Base-by-base conservation (phyloP, 2,329 filamentous ascomycete genomes). In the Penicillium sp. region DNA sequence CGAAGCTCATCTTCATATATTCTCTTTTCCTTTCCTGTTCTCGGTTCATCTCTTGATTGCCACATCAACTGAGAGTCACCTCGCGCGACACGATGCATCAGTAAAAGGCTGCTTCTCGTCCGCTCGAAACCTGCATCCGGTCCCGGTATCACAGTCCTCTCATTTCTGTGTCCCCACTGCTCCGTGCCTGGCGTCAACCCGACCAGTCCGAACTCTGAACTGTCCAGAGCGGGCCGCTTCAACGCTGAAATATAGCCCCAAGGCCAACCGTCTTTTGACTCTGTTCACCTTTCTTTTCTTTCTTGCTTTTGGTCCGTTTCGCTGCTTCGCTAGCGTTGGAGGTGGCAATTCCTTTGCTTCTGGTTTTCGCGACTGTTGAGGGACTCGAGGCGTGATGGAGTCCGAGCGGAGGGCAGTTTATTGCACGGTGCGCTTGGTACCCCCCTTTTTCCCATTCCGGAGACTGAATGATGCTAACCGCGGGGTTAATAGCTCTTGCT, bases 401-500 rank as follows among this genome's bases (percentile, higher is more conserved):
- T 63, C 67, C 49, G 55, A 56, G 44, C 68, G 71, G 54, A 79
- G 81, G 67, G 80, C 83, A 70, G 82, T 82, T 47, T 86, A 86
- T 68, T 83, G 81, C 73, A 86, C 83, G 64, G 82, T 84, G 68
- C 59, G 77, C 68, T 23, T 29, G 10, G 20, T 23, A 12, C 41
- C 25, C 28, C 28, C 25, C 20, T 40, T 32, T 23, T 42, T 38
- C 42, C 44, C 20, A 31, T 9, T 29, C 18, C 38, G 39, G 15
- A 8, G 8, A n/a, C 10, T 13, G 32, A 24, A 42, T 20, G 53
- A 60, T 46, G 39, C 41, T 54, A 32, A 56, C 32, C n/a, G 32
- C 31, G 29, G 18, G 6, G 29, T 23, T 44, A 39, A 31, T 72
- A 96, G 92, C 87, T 98, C 70, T 82, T 97, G 49, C 78, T 95